Base-by-base conservation (phyloP, 306 rosid genomes). In the Begonia peltatifolia region DNA sequence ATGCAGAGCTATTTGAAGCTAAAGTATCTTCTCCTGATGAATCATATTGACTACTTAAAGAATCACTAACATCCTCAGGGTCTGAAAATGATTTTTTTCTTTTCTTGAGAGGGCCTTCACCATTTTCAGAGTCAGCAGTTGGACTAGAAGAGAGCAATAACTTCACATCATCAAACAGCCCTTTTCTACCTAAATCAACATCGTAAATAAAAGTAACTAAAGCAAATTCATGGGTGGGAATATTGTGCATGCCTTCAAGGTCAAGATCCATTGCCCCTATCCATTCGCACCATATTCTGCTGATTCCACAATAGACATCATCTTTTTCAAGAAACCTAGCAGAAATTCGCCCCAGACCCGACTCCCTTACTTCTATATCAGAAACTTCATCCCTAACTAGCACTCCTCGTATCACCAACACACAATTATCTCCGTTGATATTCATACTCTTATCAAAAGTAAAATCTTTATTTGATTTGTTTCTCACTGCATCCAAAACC, bases 231-330 rank as follows among this genome's bases (percentile, higher is more conserved):
- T 80, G 95, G 68, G 63, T 74, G 52, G 79, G 75, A 68, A 74
- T 68, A 60, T 65, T 61, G 25, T 23, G 14, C 13, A 51, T 56
- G 49, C 65, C 61, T 17, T 61, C 74, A 38, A 62, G 59, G 49
- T 11, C 76, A 15, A 35, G n/a, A 51, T 42, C 23, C 54, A 56
- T 68, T 62, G 70, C 61, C 49, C 94, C 97, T 60, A 84, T 64
- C 97, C 97, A 89, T 68, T 89, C 95, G 18, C 97, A 89, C 97
- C 97, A 89, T 54, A 89, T 71, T 64, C 94, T 76, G 66, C 69
- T 67, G 55, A 82, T 62, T 44, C 78, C 82, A 69, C 16, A 63
- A 16, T 53, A 68, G 3, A 70, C 22, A 13, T 56, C 56, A 60
- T 59, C 76, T 55, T 76, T 79, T 70, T 80, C 81, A 46, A 20